Conservation (phyloP, 352 stramenopile genomes). For the Phytophthora lateralis region DNA sequence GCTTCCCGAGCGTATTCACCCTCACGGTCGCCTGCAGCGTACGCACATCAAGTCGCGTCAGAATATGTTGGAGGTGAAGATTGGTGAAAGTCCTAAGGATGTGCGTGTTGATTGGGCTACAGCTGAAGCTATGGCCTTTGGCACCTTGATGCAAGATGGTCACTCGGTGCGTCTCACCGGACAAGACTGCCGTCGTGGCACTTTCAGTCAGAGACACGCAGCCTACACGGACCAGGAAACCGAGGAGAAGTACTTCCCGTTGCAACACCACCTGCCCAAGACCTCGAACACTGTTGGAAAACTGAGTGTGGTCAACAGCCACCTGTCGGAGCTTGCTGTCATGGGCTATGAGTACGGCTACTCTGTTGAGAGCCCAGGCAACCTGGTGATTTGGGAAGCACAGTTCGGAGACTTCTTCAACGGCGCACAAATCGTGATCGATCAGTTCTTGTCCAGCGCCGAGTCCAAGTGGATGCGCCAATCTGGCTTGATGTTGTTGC, state of each 20-base stretch:
- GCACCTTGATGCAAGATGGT: slow-evolving; percentile 82
- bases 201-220: slow-evolving; percentile 89
- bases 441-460: slow-evolving; percentile 86
- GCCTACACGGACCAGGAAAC: slow-evolving; percentile 85
- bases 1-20: slow-evolving; percentile 55
- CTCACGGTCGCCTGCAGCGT: slow-evolving; percentile 78
- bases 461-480: slow-evolving; percentile 92
- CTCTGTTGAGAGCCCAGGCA: slow-evolving; percentile 81
- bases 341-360: slow-evolving; percentile 93
- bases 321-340: slow-evolving; percentile 87
- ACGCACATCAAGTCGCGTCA: slow-evolving; percentile 77
- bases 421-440: slow-evolving; percentile 88
- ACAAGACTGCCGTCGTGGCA: slow-evolving; percentile 89
- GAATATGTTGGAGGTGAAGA: slow-evolving; percentile 65
- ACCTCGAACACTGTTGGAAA: slow-evolving; percentile 40
- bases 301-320: slow-evolving; percentile 79
- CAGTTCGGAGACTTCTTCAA: slow-evolving; percentile 94
- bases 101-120: slow-evolving; percentile 89
- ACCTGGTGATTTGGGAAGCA: slow-evolving; percentile 90
- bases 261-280: slow-evolving; percentile 64
- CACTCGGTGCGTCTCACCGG: slow-evolving; percentile 85
- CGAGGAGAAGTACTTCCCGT: slow-evolving; percentile 77
- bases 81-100: slow-evolving; percentile 28
- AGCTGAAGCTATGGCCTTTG: slow-evolving; percentile 89
- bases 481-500: slow-evolving; percentile 79